phyloP scores from a whole-genome alignment of 805 yeast species.

The Middelhovenomyces tepae region DNA sequence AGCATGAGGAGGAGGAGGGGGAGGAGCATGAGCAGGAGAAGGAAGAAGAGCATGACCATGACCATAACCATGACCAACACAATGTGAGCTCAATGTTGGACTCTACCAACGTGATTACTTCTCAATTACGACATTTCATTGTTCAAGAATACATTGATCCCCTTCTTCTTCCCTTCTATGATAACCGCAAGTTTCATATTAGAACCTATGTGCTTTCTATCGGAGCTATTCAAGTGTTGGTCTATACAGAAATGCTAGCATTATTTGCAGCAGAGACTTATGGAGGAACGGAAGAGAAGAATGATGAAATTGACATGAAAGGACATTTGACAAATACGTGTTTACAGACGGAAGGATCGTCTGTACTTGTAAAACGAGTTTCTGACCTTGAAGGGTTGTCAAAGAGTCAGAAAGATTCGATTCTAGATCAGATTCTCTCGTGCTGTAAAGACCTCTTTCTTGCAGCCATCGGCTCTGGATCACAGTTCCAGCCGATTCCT shows the following conservation, averaged over 20 bases:
- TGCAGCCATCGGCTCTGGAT: conserved; percentile 76
- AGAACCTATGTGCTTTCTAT: conserved; percentile 72
- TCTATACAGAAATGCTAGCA: conserved; percentile 71
- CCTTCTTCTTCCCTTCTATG: conserved; percentile 50
- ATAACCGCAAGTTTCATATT: conserved; percentile 75
- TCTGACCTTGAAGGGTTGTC: conserved; percentile 41
- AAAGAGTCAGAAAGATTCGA: conserved; percentile 28
- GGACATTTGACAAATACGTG: conserved; percentile 95
- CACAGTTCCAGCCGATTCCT: conserved; percentile 70
- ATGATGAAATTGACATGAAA: conserved; percentile 36
- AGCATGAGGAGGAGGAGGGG: no score
- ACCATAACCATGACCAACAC: no score
- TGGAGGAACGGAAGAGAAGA: conserved; percentile 18
- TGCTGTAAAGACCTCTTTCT: conserved; percentile 62
- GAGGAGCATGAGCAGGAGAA: no score
- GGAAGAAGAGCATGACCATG: conserved; percentile 4
- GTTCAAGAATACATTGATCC: conserved; percentile 82
- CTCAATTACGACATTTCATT: conserved; percentile 84
- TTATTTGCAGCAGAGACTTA: conserved; percentile 63
- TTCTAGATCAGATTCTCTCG: conserved; percentile 48
- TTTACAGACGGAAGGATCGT: conserved; percentile 43
- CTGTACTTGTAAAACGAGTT: conserved; percentile 53
- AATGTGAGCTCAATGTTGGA: no score
- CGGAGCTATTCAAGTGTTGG: conserved; percentile 70
- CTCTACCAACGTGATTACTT: conserved; percentile 63